Percentiles rank a stretch among this genome's conserved stretches.
Conservation (phyloP, 2,329 filamentous ascomycete species). For the Verticillium nonalfalfae region DNA sequence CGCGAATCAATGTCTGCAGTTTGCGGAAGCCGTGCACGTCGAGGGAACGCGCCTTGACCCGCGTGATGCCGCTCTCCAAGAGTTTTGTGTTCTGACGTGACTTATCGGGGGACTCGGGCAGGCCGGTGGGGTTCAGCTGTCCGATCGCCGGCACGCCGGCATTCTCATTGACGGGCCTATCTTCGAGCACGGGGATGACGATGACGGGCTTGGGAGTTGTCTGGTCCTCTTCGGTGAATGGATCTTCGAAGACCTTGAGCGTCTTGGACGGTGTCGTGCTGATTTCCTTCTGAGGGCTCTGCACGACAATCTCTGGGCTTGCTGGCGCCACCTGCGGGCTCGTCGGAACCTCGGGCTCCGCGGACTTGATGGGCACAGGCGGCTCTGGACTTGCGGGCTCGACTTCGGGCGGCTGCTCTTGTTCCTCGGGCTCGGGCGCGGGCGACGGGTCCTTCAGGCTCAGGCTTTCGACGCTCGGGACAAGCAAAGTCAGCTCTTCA, state of each 20-base stretch:
- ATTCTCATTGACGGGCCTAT: conserved; percentile 55
- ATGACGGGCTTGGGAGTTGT: conserved; percentile 37
- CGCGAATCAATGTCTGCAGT: conserved; percentile 67
- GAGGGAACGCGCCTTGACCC: conserved; percentile 64
- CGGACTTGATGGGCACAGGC: not conserved
- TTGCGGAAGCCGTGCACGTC: conserved; percentile 78
- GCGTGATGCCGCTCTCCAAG: conserved; percentile 67
- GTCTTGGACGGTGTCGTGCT: conserved; percentile 24
- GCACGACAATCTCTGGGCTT: not conserved
- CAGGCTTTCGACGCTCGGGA: conserved; percentile 37
- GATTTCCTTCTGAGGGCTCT: not conserved
- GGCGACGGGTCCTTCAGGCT: conserved; percentile 8
- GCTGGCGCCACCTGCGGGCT: not conserved
- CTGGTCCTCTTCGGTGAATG: conserved; percentile 44
- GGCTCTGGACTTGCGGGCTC: conserved; percentile 6
- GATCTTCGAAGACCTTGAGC: conserved; percentile 58
- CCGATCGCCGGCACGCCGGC: conserved; percentile 17
- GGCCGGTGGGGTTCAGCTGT: conserved; percentile 5
- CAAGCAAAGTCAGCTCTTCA: conserved; percentile 47
- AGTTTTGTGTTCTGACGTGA: conserved; percentile 53
- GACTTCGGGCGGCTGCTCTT: conserved; percentile 13
- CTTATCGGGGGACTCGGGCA: conserved; percentile 41
- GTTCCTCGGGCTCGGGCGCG: conserved; percentile 5
- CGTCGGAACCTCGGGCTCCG: not conserved
- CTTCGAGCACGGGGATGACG: conserved; percentile 48